These are phyloP conservation scores for sunflower (Helianthus annuus) DNA, from an alignment of 129 eudicot species.

Conservation along the genomic window DNA sequence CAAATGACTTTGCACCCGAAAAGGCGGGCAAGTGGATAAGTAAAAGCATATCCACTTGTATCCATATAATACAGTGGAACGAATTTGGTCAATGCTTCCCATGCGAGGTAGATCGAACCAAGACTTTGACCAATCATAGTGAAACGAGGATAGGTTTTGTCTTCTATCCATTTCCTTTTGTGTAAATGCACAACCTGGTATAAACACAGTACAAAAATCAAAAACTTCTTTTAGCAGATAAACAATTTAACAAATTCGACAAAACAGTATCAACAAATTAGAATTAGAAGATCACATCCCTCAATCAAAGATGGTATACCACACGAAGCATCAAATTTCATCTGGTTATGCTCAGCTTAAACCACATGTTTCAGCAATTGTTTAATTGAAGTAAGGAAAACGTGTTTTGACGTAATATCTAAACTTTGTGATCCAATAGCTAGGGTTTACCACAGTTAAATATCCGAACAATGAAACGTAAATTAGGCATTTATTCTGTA, in stretches of 20 bases:
- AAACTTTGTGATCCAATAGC: conserved; percentile 9
- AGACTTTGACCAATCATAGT: conserved; percentile 98
- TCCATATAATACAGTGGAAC: conserved; percentile 78
- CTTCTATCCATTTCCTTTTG: conserved; percentile 92
- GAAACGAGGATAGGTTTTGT: conserved; percentile 85
- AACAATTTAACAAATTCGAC: neutral
- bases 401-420: neutral
- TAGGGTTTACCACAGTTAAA: neutral
- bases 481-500: neutral
- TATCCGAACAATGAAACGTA: neutral
- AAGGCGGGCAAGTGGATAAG: conserved; percentile 83
- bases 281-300: conserved; percentile 11
- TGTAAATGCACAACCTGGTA: conserved; percentile 78
- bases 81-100: conserved; percentile 86
- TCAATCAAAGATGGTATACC: conserved; percentile 4
- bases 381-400: neutral
- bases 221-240: conserved; percentile 9
- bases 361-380: neutral
- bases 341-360: conserved; percentile 3
- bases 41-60: conserved; percentile 97
- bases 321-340: conserved; percentile 13
- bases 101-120: conserved; percentile 84
- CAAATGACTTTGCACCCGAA: conserved; percentile 94
- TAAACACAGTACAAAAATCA: conserved; percentile 3
- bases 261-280: conserved; percentile 12